Evolutionary conservation across 345 rosid genomes (phyloP).

Genomic region (Acer negundo): DNA sequence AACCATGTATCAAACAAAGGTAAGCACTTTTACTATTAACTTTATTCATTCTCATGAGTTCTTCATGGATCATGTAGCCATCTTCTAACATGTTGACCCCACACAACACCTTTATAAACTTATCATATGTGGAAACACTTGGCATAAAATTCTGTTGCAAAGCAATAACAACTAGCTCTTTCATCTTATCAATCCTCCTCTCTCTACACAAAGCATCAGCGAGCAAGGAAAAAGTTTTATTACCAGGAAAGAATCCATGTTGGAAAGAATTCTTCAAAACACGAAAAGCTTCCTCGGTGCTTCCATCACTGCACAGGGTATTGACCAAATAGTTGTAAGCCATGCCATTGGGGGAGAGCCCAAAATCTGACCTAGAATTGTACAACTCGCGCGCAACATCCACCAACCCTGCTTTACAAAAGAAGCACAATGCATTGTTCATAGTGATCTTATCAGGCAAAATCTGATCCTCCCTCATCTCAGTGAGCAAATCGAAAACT

Average conservation of each 20-base stretch:
- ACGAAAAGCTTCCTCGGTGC: slow-evolving; percentile 54
- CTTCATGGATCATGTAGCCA: slow-evolving; percentile 52
- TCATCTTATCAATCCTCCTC: slow-evolving; percentile 63
- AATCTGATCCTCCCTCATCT: slow-evolving; percentile 63
- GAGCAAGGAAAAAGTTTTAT: slow-evolving; percentile 49
- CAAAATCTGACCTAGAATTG: slow-evolving; percentile 55
- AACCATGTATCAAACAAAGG: slow-evolving; percentile 51
- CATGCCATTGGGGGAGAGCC: slow-evolving; percentile 49
- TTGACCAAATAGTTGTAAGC: slow-evolving; percentile 71
- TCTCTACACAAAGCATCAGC: slow-evolving; percentile 66
- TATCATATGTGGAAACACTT: slow-evolving; percentile 34
- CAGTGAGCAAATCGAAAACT: slow-evolving; percentile 62
- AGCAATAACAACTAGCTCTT: slow-evolving; percentile 51
- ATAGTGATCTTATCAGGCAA: slow-evolving; percentile 58
- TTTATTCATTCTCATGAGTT: slow-evolving; percentile 41
- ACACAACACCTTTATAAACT: slow-evolving; percentile 64
- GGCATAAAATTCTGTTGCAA: slow-evolving; percentile 49
- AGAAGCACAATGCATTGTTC: slow-evolving; percentile 71
- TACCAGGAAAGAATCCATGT: slow-evolving; percentile 61
- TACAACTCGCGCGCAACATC: slow-evolving; percentile 71
- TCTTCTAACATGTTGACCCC: slow-evolving; percentile 56
- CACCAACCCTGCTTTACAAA: slow-evolving; percentile 84
- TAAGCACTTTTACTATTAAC: slow-evolving; percentile 32
- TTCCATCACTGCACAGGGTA: slow-evolving; percentile 51
- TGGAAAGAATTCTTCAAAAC: slow-evolving; percentile 52